Evolutionary conservation across 202 grass and related monocot species (phyloP).

Genomic region (Cymbopogon flexuosus): DNA sequence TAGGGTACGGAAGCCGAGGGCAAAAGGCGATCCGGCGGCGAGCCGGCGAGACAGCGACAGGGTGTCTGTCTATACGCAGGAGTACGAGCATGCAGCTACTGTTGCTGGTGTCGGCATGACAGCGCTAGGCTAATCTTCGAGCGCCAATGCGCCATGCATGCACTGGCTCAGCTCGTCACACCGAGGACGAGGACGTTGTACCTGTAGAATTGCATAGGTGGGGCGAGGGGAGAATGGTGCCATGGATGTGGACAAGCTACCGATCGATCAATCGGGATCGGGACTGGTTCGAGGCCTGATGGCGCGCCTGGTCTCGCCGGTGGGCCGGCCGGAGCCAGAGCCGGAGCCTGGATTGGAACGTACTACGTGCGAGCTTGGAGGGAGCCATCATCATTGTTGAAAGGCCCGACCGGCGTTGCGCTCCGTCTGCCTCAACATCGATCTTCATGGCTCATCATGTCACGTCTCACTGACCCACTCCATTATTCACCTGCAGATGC

Average conservation of each 20-base stretch:
- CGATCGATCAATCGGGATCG: neutral
- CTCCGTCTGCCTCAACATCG: too few species aligned
- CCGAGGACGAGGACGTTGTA: neutral
- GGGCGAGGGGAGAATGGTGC: neutral
- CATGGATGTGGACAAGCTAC: constrained; percentile 12
- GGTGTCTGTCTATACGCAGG: neutral
- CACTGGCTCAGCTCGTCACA: neutral
- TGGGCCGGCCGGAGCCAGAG: neutral
- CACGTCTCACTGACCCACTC: neutral
- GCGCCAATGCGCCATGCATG: neutral
- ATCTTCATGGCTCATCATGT: constrained; percentile 11
- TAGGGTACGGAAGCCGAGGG: constrained; percentile 3
- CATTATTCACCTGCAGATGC: constrained; percentile 4
- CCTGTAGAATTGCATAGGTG: neutral
- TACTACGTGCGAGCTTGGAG: constrained; percentile 9
- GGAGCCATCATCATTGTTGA: constrained; percentile 38
- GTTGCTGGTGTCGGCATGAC: neutral
- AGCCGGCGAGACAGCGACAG: constrained; percentile 15
- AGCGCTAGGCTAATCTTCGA: neutral
- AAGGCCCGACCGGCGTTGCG: neutral
- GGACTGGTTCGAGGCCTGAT: neutral
- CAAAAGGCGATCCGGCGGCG: constrained; percentile 29
- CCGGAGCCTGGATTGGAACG: neutral
- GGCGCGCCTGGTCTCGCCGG: neutral
- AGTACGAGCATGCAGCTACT: neutral